Evolutionary conservation across 139 green algal genomes (phyloP), one percentile per base, ranked within the genome.

Genomic region (Chlamydomonas applanata): DNA sequence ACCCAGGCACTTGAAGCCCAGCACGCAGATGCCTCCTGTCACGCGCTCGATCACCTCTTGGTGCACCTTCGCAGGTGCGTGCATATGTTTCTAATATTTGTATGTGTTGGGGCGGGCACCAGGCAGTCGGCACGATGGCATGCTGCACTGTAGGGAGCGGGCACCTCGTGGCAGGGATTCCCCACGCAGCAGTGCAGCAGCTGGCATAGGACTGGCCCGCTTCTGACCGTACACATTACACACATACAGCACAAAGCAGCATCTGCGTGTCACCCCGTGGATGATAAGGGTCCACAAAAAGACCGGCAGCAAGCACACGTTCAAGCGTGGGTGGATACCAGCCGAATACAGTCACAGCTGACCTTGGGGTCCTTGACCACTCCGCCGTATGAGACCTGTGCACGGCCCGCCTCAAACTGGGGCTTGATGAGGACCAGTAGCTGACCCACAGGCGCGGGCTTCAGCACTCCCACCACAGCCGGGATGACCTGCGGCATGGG

Each of bases 341-440:
- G n/a, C n/a, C n/a, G n/a, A n/a, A n/a, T n/a, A n/a, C n/a, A n/a
- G n/a, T n/a, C n/a, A n/a, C n/a, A n/a, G n/a, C n/a, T n/a, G n/a
- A 87, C 91, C 46, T 78, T 71, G 4, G 86, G 79, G 66, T 97
- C 91, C 5, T 82, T 79, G 9, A 98, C 93, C 20, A 98, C 81
- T 1, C 94, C 94, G 1, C 92, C 93, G 24, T 68, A 61, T 35
- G 74, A 78, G 4, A 98, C 91, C 71, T 95, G 85, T 45, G 63
- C 71, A 29, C 24, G 20, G 4, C 90, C 86, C n/a, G 94, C 96
- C 83, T 99, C 96, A 78, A 99, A 99, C 85, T 99, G 96, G 1
- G 96, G 96, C 82, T 99, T 99, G 71, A 99, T 93, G 14, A 99
- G 90, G 44, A 94, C 79, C 20, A 99, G 74, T 32, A 98, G 72